phyloP scores from a whole-genome alignment of 805 yeast genomes.

The Blastobotrys peoriensis region DNA sequence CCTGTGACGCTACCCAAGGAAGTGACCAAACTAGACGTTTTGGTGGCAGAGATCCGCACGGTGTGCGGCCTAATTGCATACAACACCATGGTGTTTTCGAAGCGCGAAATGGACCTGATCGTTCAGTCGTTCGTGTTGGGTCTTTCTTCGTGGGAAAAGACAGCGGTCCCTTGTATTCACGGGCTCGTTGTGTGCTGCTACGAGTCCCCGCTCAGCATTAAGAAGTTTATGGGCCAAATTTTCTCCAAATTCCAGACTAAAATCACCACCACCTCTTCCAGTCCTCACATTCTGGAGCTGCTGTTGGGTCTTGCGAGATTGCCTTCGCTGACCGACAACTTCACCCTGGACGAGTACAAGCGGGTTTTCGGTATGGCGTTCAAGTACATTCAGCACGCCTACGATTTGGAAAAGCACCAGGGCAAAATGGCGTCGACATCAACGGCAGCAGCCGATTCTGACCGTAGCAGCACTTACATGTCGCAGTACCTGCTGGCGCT shows the following conservation, averaged over 20 bases:
- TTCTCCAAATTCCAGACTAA: constrained; percentile 69
- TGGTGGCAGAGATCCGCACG: constrained; percentile 57
- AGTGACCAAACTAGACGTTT: constrained; percentile 54
- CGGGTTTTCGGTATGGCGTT: constrained; percentile 80
- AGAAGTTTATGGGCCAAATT: constrained; percentile 60
- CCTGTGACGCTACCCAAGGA: constrained; percentile 35
- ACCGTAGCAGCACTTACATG: constrained; percentile 34
- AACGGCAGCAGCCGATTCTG: constrained; percentile 41
- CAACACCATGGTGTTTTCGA: constrained; percentile 44
- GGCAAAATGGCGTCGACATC: neutral
- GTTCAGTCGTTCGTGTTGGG: constrained; percentile 54
- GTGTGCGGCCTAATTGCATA: constrained; percentile 48
- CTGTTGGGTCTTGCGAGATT: constrained; percentile 58
- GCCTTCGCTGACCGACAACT: constrained; percentile 62
- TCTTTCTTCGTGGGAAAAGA: constrained; percentile 61
- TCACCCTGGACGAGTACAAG: constrained; percentile 70
- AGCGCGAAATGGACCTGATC: constrained; percentile 55
- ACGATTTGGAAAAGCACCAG: constrained; percentile 33
- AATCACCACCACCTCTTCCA: constrained; percentile 61
- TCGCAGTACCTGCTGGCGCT: constrained; percentile 56
- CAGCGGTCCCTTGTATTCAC: constrained; percentile 73
- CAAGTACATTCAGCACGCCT: constrained; percentile 66
- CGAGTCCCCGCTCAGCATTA: constrained; percentile 69
- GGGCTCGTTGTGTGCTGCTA: constrained; percentile 72
- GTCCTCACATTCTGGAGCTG: constrained; percentile 72